Evolutionary conservation across 225 moss, liverwort and hornwort species (phyloP).

Genomic region (Lunularia cruciata): DNA sequence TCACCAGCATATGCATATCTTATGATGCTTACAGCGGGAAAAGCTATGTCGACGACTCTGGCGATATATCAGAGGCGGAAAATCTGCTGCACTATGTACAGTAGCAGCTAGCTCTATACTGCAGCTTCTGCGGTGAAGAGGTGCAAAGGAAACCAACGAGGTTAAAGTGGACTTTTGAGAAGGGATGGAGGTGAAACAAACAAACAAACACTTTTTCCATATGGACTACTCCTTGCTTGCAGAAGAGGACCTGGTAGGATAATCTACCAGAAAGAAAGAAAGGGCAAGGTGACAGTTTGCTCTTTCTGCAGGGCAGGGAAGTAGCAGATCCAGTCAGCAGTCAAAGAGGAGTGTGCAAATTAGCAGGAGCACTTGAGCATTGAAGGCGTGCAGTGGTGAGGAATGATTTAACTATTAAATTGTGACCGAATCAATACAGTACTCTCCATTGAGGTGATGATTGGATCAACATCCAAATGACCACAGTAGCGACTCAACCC

Average conservation of each 20-base stretch:
- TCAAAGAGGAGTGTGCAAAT: neutral
- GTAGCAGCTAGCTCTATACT: no score
- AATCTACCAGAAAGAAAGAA: neutral
- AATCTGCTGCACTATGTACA: no score
- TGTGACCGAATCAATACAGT: neutral
- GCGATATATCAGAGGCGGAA: neutral
- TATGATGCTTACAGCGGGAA: neutral
- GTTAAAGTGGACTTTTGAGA: neutral
- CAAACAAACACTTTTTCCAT: neutral
- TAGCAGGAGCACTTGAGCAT: conserved; percentile 5
- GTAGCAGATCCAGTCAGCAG: neutral
- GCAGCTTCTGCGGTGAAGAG: neutral
- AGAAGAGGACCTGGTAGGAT: neutral
- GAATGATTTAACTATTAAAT: conserved; percentile 6
- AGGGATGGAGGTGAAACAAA: neutral
- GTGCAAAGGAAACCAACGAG: neutral
- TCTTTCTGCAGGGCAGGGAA: neutral
- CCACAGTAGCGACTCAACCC: no score
- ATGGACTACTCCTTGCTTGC: neutral
- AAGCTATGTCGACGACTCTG: neutral
- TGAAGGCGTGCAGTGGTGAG: conserved; percentile 5
- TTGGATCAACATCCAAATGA: neutral
- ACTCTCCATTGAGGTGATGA: conserved; percentile 4
- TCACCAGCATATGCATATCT: neutral
- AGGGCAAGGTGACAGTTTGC: neutral